These are phyloP conservation scores for Umbilicaria muhlenbergii DNA, from an alignment of 495 filamentous ascomycete genomes.

Conservation along the genomic window DNA sequence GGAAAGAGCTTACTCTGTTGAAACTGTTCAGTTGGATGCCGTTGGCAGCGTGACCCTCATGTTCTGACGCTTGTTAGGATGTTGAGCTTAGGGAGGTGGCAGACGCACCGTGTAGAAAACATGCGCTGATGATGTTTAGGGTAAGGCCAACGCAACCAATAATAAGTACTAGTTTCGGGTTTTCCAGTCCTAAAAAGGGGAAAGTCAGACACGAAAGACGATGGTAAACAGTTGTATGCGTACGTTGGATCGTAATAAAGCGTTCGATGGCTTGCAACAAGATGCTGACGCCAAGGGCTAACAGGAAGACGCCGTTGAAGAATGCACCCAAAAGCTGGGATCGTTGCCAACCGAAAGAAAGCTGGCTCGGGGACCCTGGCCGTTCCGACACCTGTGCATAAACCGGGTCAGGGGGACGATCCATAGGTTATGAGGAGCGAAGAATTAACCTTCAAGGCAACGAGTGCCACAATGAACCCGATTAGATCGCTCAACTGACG, in stretches of 20 bases:
- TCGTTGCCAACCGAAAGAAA: constrained; percentile 56
- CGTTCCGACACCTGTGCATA: constrained; percentile 16
- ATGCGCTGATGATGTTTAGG: constrained; percentile 65
- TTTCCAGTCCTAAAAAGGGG: constrained; percentile 38
- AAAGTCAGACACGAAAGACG: too few species aligned
- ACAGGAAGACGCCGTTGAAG: constrained; percentile 82
- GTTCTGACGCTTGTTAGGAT: neutral
- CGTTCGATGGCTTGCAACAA: constrained; percentile 79
- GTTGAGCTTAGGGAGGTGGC: neutral
- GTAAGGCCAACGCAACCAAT: constrained; percentile 65
- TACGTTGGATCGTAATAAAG: constrained; percentile 40
- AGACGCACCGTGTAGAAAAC: constrained; percentile 53
- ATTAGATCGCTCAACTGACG: constrained; percentile 75
- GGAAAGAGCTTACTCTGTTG: too few species aligned
- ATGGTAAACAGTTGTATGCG: neutral
- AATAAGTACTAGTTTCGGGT: constrained; percentile 61
- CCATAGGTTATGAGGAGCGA: neutral
- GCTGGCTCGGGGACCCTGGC: constrained; percentile 18
- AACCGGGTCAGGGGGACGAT: neutral
- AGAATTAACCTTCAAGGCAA: constrained; percentile 58
- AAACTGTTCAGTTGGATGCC: too few species aligned
- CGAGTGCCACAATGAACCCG: constrained; percentile 68
- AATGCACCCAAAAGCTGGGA: constrained; percentile 79
- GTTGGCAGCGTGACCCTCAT: neutral
- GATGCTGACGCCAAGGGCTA: constrained; percentile 83